Evolutionary conservation across 805 yeast species (phyloP).

Genomic region (Kuraishia hungarica): DNA sequence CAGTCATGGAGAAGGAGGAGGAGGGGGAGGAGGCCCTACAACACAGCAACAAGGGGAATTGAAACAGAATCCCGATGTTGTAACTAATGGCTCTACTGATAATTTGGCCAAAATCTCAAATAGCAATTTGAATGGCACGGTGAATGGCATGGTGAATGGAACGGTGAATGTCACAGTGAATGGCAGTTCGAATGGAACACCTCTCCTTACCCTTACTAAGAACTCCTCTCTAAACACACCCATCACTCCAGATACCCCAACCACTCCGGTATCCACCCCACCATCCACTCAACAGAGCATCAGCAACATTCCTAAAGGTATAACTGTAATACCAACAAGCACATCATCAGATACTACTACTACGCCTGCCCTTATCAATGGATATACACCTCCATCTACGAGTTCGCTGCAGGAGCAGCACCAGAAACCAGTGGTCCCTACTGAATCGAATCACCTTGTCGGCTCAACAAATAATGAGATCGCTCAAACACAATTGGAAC

Average conservation of each 20-base stretch:
- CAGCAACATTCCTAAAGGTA: too few relatives aligned
- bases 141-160: too few relatives aligned
- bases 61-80: neutral
- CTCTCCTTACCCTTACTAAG: neutral
- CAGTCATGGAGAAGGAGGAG: too few relatives aligned
- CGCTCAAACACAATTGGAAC: too few relatives aligned
- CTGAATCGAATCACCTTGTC: neutral
- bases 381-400: neutral
- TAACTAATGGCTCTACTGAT: neutral
- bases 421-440: too few relatives aligned
- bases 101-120: neutral
- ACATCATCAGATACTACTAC: neutral
- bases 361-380: neutral
- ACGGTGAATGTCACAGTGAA: too few relatives aligned
- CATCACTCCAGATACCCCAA: neutral
- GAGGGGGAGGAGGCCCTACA: neutral
- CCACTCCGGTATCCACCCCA: neutral
- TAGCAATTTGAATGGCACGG: too few relatives aligned
- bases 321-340: neutral
- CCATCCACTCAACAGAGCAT: neutral
- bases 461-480: too few relatives aligned
- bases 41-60: neutral
- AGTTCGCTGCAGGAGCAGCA: neutral
- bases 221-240: neutral
- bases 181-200: neutral